These are phyloP conservation scores for Nakazawaea wyomingensis DNA, from an alignment of 805 yeast genomes.

Conservation along the genomic window DNA sequence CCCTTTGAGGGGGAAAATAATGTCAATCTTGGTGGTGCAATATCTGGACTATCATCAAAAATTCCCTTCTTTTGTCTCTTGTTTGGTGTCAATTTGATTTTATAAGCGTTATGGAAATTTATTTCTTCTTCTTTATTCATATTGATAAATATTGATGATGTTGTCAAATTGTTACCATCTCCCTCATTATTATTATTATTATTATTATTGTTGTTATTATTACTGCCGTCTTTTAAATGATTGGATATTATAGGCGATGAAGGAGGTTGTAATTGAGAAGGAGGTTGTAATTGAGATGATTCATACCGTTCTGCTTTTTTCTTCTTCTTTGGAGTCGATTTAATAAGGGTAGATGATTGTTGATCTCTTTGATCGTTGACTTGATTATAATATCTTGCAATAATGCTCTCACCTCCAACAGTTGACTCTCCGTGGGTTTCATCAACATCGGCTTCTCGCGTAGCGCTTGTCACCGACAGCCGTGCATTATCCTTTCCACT, in stretches of 20 bases:
- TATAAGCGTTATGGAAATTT: constrained; percentile 10
- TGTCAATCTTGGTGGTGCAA: constrained; percentile 8
- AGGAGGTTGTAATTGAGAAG: constrained; percentile 8
- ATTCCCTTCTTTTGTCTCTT: constrained; percentile 9
- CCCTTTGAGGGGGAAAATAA: constrained; percentile 2
- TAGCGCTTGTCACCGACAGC: no score
- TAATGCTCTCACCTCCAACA: constrained; percentile 9
- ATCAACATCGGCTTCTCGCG: no score
- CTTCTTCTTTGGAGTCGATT: constrained; percentile 9
- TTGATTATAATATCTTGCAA: constrained; percentile 9
- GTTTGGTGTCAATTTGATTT: constrained; percentile 11
- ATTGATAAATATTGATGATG: constrained; percentile 1
- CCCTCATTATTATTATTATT: no score
- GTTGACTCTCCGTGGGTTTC: constrained; percentile 12
- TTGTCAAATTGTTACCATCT: neutral
- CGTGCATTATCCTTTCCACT: no score
- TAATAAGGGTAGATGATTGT: constrained; percentile 4
- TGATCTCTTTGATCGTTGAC: neutral
- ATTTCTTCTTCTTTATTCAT: constrained; percentile 2
- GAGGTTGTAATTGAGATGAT: constrained; percentile 5
- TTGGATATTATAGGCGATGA: constrained; percentile 8
- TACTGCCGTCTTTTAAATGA: no score
- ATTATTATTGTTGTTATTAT: no score
- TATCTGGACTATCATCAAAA: constrained; percentile 10
- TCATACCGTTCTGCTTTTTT: neutral